Evolutionary conservation across 1,284 basidiomycete genomes (phyloP), one percentile per base, ranked within the genome.

Genomic region (Puccinia horiana): DNA sequence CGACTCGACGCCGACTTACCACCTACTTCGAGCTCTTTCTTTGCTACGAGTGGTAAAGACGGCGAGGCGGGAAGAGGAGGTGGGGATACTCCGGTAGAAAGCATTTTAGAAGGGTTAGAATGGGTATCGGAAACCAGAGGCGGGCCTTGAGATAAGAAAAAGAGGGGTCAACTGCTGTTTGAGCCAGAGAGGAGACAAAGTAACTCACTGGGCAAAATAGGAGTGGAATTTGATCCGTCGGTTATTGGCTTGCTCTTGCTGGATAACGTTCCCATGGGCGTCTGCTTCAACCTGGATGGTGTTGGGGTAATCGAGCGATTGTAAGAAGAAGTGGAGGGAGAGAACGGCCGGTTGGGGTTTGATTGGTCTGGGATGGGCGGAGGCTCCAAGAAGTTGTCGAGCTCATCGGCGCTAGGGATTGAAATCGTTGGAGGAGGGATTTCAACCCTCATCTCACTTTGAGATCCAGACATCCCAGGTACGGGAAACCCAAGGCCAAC

Each of bases 401-500:
- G 56, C 52, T 81, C 78, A 4, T 81, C 78, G 20, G 69, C 18
- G 32, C 69, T 72, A 32, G 78, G 78, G 29, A 81, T 81, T 18
- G 78, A 81, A n/a, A 81, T 81, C 20, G 44, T 81, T 23, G 78
- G 78, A 5, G 67, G 49, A 20, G 63, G 20, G 20, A 74, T 29
- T 9, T 81, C 78, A 26, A 69, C 32, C 40, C 52, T 73, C 47
- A 44, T 18, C 23, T 40, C 67, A 47, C 26, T 56, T 11, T 58
- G 42, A 35, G 44, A 12, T n/a, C 40, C 52, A 8, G 78, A 20
- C 54, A 79, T 54, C 6, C 78, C 78, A 32, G 78, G 69, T 23
- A 81, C 54, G 8, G 65, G 78, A 29, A 81, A 81, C 20, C 78
- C 78, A 29, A 81, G 54, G 29, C 78, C 78, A 14, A 81, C 58